These are phyloP conservation scores for Phytopythium mirpurense DNA, from an alignment of 352 stramenopile species.

Conservation along the genomic window DNA sequence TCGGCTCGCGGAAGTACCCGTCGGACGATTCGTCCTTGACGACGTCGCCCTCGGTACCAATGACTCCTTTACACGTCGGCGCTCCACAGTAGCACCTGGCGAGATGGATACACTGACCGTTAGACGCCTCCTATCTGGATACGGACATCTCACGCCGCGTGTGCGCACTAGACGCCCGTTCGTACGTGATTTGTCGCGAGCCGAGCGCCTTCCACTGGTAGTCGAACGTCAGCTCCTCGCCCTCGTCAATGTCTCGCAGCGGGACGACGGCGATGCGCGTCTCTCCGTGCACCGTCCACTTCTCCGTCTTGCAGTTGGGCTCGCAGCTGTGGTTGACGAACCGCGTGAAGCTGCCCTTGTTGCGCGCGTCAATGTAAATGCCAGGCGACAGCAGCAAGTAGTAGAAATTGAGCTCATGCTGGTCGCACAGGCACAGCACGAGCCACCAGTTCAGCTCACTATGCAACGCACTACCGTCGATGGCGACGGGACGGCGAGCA, in stretches of 20 bases:
- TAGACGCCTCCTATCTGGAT: too few relatives aligned
- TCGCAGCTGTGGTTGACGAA: constrained; percentile 97
- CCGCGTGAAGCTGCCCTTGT: constrained; percentile 91
- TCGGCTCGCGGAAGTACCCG: constrained; percentile 67
- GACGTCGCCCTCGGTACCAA: constrained; percentile 44
- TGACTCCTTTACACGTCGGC: constrained; percentile 69
- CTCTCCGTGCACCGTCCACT: constrained; percentile 90
- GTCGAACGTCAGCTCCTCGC: constrained; percentile 95
- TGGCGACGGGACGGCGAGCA: too few relatives aligned
- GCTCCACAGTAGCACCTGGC: constrained; percentile 58
- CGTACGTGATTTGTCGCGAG: constrained; percentile 68
- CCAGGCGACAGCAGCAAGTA: constrained; percentile 76
- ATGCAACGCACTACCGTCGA: too few relatives aligned
- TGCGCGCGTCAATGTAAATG: constrained; percentile 86
- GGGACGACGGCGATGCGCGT: constrained; percentile 94
- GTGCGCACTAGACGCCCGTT: too few relatives aligned
- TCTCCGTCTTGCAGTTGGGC: constrained; percentile 94
- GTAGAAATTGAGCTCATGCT: constrained; percentile 87
- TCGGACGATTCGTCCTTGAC: constrained; percentile 31
- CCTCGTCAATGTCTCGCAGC: constrained; percentile 78
- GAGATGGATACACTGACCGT: too few relatives aligned
- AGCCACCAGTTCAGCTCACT: too few relatives aligned
- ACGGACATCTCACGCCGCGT: too few relatives aligned
- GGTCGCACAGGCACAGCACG: neutral
- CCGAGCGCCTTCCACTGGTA: constrained; percentile 93